Percentiles rank a stretch among this genome's conserved stretches.
These are phyloP conservation scores for Sporothrix schenckii DNA, from an alignment of 2,329 filamentous ascomycete genomes.

Conservation along the genomic window DNA sequence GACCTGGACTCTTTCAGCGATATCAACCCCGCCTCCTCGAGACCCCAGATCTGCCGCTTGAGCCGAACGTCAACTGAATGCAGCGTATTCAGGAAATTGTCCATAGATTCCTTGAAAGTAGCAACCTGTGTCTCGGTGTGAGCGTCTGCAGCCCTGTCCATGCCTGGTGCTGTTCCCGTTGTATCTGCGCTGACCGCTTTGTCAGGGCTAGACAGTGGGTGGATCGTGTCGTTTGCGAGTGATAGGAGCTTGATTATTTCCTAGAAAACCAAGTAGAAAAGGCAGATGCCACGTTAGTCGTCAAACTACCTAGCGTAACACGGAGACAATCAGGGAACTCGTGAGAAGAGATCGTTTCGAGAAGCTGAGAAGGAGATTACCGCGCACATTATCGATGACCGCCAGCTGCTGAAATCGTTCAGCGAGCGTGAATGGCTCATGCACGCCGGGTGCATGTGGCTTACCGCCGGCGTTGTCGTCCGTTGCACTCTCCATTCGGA, in stretches of 20 bases:
- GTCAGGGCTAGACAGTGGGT: slow-evolving; percentile 59
- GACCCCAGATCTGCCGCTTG: slow-evolving; percentile 73
- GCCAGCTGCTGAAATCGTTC: slow-evolving; percentile 81
- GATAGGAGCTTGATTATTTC: slow-evolving; percentile 52
- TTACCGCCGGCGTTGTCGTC: not conserved
- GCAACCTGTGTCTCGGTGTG: slow-evolving; percentile 54
- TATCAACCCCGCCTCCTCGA: slow-evolving; percentile 81
- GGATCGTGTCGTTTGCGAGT: slow-evolving; percentile 61
- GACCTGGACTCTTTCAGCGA: slow-evolving; percentile 47
- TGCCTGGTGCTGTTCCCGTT: not conserved
- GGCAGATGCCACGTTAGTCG: not conserved
- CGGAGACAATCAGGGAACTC: not conserved
- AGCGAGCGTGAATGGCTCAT: slow-evolving; percentile 67
- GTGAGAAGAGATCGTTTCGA: slow-evolving; percentile 17
- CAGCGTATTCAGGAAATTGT: slow-evolving; percentile 71
- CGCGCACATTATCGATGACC: slow-evolving; percentile 72
- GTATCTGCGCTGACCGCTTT: not conserved
- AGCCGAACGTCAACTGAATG: slow-evolving; percentile 75
- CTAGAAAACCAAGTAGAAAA: slow-evolving; percentile 39
- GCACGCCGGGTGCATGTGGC: slow-evolving; percentile 33
- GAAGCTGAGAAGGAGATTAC: slow-evolving; percentile 41
- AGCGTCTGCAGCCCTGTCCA: slow-evolving; percentile 30
- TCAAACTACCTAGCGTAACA: not conserved
- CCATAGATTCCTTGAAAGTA: slow-evolving; percentile 62
- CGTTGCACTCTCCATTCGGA: not conserved